phyloP scores from a whole-genome alignment of 2,329 filamentous ascomycete species.

The Epichloe bromicola region DNA sequence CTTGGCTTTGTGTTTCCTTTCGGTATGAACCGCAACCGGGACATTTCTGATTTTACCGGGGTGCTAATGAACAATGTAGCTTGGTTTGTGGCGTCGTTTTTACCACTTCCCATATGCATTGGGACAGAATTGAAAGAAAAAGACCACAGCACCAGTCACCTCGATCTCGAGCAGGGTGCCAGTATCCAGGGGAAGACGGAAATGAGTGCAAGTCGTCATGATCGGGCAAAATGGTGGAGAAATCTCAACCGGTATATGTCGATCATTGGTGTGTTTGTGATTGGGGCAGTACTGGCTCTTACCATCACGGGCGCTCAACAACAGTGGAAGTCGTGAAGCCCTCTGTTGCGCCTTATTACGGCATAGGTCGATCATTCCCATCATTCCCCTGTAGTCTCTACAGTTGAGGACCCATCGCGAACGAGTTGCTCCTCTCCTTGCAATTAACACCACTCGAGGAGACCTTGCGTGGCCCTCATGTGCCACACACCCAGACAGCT shows the following conservation, averaged over 20 bases:
- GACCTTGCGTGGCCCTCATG: too few species aligned
- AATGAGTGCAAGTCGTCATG: constrained; percentile 33
- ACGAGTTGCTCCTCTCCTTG: neutral
- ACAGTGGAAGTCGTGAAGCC: constrained; percentile 26
- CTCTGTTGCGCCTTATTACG: neutral
- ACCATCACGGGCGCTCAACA: constrained; percentile 40
- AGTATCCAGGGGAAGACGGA: constrained; percentile 21
- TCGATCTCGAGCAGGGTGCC: constrained; percentile 24
- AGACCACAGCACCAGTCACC: constrained; percentile 26
- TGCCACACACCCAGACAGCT: neutral
- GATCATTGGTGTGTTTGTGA: constrained; percentile 38
- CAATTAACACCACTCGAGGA: neutral
- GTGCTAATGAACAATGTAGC: constrained; percentile 29
- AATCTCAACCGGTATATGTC: constrained; percentile 47
- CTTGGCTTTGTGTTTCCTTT: constrained; percentile 68
- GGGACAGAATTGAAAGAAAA: constrained; percentile 37
- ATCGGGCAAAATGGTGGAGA: constrained; percentile 46
- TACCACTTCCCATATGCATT: constrained; percentile 54
- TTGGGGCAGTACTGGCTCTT: constrained; percentile 38
- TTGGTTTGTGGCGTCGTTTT: constrained; percentile 67
- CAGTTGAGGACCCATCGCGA: too few species aligned
- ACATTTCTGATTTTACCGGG: neutral
- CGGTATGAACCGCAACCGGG: constrained; percentile 31
- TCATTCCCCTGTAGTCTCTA: too few species aligned
- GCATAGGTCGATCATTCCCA: too few species aligned